Evolutionary conservation across 768 basidiomycete species (phyloP), one percentile per base, ranked within the genome.

Genomic region (Mycena chlorophos): DNA sequence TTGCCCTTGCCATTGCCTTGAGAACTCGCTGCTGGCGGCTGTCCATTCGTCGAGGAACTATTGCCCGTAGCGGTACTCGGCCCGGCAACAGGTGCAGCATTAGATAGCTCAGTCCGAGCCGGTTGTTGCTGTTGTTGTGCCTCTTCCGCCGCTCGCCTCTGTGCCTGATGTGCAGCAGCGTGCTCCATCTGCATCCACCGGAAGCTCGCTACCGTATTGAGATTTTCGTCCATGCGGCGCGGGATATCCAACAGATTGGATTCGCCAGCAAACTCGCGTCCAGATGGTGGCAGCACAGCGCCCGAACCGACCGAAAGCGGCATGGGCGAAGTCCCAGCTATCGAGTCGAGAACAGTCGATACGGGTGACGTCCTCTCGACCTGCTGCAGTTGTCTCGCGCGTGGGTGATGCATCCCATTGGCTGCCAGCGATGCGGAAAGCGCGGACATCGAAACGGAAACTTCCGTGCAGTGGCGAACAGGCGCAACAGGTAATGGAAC

Each of bases 371-470:
- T 31, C 19, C 50, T 62, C 20, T 65, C 65, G 42, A 12, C 27
- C 27, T 23, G 53, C 25, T 58, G 59, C 34, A 12, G 45, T 28
- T 60, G 62, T 49, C 54, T 63, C 22, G 73, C 73, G 53, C 69
- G 77, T 4, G 82, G 79, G 61, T 82, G 74, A 55, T 86, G 78
- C 61, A 88, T 83, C 16, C 73, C 71, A 19, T 86, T 77, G 20
- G 79, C 80, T 5, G 78, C 83, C 40, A 90, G 73, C 29, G 88
- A 89, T n/a, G 81, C 82, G 19, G 88, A 89, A 39, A 91, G 79
- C 4, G 85, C 82, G 50, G 88, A 91, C 28, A 77, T 63, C 25
- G 74, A 67, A 4, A 79, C 66, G 29, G 78, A 65, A 3, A 64
- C 65, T n/a, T 72, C 63, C 49, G n/a, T n/a, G n/a, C n/a, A n/a